These are phyloP conservation scores for Phytophthora pluvialis DNA, from an alignment of 352 stramenopile genomes.

Conservation along the genomic window DNA sequence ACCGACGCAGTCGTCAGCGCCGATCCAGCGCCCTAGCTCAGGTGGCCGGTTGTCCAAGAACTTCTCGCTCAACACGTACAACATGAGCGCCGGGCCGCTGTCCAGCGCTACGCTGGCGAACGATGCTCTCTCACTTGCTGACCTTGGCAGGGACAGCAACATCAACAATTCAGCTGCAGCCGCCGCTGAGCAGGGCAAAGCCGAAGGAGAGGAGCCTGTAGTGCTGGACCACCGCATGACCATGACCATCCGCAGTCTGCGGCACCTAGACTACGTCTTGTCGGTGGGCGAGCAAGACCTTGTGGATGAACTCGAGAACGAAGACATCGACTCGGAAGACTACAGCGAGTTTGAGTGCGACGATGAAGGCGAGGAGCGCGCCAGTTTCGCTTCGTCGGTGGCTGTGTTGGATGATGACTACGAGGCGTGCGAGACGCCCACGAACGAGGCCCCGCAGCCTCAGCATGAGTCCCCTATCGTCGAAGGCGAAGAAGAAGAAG, in stretches of 20 bases:
- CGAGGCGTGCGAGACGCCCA: conserved; percentile 34
- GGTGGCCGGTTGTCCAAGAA: conserved; percentile 26
- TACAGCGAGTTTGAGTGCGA: conserved; percentile 42
- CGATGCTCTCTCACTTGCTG: conserved; percentile 54
- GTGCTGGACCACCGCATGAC: conserved; percentile 54
- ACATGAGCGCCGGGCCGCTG: conserved; percentile 26
- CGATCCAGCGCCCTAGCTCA: conserved; percentile 24
- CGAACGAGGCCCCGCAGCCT: conserved; percentile 19
- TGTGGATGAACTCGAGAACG: conserved; percentile 39
- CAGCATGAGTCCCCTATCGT: conserved; percentile 36
- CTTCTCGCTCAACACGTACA: conserved; percentile 23
- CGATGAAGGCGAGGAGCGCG: conserved; percentile 37
- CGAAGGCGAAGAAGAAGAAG: conserved; percentile 38
- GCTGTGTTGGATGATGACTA: conserved; percentile 57
- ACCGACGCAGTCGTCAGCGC: conserved; percentile 26
- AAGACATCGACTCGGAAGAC: conserved; percentile 32
- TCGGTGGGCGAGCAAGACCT: conserved; percentile 42
- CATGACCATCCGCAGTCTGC: conserved; percentile 45
- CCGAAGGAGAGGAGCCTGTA: conserved; percentile 43
- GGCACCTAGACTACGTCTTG: conserved; percentile 53
- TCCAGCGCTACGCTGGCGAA: conserved; percentile 37
- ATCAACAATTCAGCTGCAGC: conserved; percentile 7
- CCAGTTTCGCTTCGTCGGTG: conserved; percentile 61
- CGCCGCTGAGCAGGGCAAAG: conserved; percentile 11
- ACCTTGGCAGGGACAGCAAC: conserved; percentile 34